Evolutionary conservation across 495 filamentous ascomycete species (phyloP), one percentile per base, ranked within the genome.

Genomic region (Aspergillus carlsbadensis): DNA sequence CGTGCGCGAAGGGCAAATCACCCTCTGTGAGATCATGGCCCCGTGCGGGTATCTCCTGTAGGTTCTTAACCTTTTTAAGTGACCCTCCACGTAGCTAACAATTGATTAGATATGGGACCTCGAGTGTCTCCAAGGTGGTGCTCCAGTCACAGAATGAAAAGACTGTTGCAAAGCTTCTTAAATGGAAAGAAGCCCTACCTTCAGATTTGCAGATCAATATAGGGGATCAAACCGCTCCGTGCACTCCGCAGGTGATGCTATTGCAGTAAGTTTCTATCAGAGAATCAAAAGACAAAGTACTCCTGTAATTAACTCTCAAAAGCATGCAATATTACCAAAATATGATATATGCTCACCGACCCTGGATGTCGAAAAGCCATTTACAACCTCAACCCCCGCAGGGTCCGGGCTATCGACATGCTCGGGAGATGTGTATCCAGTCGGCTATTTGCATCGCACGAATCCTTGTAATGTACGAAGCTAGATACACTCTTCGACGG

Each of bases 241-340:
- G 15, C 21, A 18, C 8, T 18, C 44, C 44, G 1, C 44, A 47
- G 5, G 26, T 47, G n/a, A 26, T 47, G 24, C 10, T 26, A 10
- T 29, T 47, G 10, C 44, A 47, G 41, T 44, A 24, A 44, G 41
- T 44, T 4, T 17, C n/a, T 17, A 39, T 14, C 36, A 39, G n/a
- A n/a, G n/a, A n/a, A n/a, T n/a, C n/a, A n/a, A n/a, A n/a, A n/a
- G n/a, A n/a, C n/a, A n/a, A n/a, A n/a, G n/a, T n/a, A n/a, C n/a
- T n/a, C n/a, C n/a, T n/a, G n/a, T 29, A n/a, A 44, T 8, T 44
- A 22, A 44, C 41, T 26, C 13, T 44, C 5, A 22, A 44, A 44
- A 44, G 41, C 44, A 47, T 47, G 44, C 44, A 47, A 18, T 47
- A 47, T 26, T n/a, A 47, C 15, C 44, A 47, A 35, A 31, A 31